Percentiles rank a stretch among this genome's conserved stretches.
phyloP scores from a whole-genome alignment of 257 asterid genomes.

The Marsdenia floribunda region DNA sequence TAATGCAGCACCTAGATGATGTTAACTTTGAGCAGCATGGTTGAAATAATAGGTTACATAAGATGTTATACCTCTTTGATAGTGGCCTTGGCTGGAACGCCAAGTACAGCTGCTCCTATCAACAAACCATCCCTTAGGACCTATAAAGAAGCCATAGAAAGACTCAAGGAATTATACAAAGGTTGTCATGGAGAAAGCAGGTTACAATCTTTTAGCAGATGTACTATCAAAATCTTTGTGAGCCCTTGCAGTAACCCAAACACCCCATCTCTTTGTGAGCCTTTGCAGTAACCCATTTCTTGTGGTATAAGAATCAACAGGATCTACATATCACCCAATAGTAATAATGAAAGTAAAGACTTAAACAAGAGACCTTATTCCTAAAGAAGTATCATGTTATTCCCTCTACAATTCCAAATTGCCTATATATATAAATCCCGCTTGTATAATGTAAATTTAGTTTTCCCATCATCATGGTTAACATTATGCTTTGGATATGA shows the following conservation, averaged over 20 bases:
- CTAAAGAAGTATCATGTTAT: neutral
- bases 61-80: constrained; percentile 67
- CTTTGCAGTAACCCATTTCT: neutral
- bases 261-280: neutral
- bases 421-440: neutral
- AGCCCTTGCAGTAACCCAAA: neutral
- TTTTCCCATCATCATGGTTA: neutral
- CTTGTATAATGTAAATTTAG: neutral
- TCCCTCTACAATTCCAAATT: neutral
- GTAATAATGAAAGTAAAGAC: neutral
- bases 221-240: neutral
- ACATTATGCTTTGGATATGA: neutral
- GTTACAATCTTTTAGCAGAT: neutral
- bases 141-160: constrained; percentile 34
- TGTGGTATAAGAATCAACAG: neutral
- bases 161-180: neutral
- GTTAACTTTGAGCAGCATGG: neutral
- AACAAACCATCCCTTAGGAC: constrained; percentile 76
- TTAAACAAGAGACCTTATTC: neutral
- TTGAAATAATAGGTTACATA: neutral
- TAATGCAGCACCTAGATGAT: neutral
- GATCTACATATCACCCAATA: neutral
- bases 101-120: constrained; percentile 97
- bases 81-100: constrained; percentile 96
- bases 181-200: neutral